These are phyloP conservation scores for Diospyros lotus DNA, from an alignment of 148 eudicot species.

Conservation along the genomic window DNA sequence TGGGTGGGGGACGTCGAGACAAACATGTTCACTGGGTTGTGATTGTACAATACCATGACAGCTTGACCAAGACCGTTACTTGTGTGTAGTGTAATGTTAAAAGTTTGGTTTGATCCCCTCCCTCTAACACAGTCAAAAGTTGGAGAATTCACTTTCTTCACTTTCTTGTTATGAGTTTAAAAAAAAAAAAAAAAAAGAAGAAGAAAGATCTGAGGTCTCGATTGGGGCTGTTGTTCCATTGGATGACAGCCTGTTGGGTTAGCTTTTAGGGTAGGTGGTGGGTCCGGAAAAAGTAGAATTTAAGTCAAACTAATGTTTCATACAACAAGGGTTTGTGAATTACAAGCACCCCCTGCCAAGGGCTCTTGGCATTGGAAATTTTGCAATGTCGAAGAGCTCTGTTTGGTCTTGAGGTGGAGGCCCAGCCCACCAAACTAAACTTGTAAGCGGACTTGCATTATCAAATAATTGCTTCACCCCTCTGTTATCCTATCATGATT, in stretches of 20 bases:
- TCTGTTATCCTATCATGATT: too few relatives aligned
- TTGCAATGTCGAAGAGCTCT: neutral
- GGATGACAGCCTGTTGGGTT: neutral
- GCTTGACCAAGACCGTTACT: neutral
- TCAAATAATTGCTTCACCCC: neutral
- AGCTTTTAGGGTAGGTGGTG: neutral
- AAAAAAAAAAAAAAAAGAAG: neutral
- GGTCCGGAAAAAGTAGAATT: neutral
- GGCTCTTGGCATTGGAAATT: too few relatives aligned
- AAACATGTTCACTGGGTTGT: neutral
- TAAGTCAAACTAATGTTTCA: constrained; percentile 7
- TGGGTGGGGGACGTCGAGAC: neutral
- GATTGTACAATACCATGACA: neutral
- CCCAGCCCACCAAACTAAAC: neutral
- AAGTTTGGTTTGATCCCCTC: neutral
- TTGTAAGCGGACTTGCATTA: constrained; percentile 9
- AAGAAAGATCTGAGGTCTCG: neutral
- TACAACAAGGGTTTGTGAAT: neutral
- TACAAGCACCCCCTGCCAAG: too few relatives aligned
- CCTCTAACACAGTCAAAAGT: neutral
- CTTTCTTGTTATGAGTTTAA: neutral
- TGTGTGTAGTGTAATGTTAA: too few relatives aligned
- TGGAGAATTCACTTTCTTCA: constrained; percentile 5
- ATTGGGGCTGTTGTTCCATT: neutral
- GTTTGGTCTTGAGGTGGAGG: neutral